Percentiles rank a stretch among this genome's conserved stretches.
Conservation (phyloP, 208 protist genomes). For the Tritrichomonas musculus region DNA sequence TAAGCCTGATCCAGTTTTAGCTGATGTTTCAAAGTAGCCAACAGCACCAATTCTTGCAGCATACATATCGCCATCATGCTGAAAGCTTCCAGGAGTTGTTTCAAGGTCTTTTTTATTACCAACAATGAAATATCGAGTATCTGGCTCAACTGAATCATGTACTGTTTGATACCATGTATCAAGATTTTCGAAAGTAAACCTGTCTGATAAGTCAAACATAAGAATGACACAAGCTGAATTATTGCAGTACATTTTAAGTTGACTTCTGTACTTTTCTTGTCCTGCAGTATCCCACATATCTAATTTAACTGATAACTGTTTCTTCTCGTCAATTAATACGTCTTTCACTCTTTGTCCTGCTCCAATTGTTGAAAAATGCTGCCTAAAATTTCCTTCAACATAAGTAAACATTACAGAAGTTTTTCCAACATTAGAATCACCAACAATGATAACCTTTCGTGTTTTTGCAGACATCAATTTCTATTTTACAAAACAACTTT, state of each 20-base stretch:
- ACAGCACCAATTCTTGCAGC: no score
- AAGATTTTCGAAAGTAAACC: background rate
- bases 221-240: background rate
- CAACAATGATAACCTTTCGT: background rate
- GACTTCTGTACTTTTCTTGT: background rate
- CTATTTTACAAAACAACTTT: no score
- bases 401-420: background rate
- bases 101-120: background rate
- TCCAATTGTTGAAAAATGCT: background rate
- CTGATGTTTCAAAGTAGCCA: background rate
- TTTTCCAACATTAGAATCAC: background rate
- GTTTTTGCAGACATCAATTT: no score
- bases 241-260: background rate
- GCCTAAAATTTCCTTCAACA: background rate
- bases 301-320: background rate
- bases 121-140: background rate
- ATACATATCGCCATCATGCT: no score
- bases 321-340: background rate
- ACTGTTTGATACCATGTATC: background rate
- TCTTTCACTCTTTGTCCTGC: background rate
- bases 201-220: background rate
- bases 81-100: background rate
- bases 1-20: background rate
- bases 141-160: background rate
- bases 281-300: slow-evolving; percentile 20